A percentile compares a stretch with the other conserved stretches of the same genome.
Evolutionary conservation across 2,329 filamentous ascomycete genomes (phyloP).

Genomic region (Fusarium pininemorale): DNA sequence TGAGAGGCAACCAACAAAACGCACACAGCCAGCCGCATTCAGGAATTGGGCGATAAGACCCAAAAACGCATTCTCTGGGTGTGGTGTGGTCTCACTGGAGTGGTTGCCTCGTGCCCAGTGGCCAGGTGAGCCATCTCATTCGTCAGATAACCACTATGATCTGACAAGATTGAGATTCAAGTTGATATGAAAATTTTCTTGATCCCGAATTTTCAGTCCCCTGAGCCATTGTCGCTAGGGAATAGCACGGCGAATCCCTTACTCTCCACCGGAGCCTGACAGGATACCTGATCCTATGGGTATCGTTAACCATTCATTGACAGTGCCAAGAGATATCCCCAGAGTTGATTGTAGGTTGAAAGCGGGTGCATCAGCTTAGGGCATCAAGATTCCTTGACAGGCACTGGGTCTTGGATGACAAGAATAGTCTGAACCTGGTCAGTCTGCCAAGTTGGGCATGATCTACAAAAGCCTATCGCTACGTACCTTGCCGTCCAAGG

Average conservation of each 20-base stretch:
- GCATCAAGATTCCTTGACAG: slow-evolving; percentile 25
- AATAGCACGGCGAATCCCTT: slow-evolving; percentile 23
- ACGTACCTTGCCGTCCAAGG: slow-evolving; percentile 11
- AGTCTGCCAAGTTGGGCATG: slow-evolving; percentile 34
- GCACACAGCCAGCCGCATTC: slow-evolving; percentile 24
- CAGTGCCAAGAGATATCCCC: slow-evolving; percentile 44
- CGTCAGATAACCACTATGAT: slow-evolving; percentile 32
- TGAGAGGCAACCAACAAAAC: slow-evolving; percentile 31
- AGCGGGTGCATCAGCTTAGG: slow-evolving; percentile 23
- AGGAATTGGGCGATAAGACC: slow-evolving; percentile 25
- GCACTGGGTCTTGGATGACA: slow-evolving; percentile 14
- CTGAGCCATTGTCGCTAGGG: neutral
- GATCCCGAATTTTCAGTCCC: slow-evolving; percentile 11
- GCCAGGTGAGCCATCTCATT: slow-evolving; percentile 33
- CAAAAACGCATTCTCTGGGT: slow-evolving; percentile 2
- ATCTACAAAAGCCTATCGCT: slow-evolving; percentile 36
- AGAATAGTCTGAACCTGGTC: slow-evolving; percentile 31
- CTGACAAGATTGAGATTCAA: slow-evolving; percentile 30
- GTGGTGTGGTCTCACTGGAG: slow-evolving; percentile 18
- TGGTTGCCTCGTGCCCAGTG: slow-evolving; percentile 26
- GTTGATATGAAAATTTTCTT: slow-evolving; percentile 17
- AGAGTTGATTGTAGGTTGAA: slow-evolving; percentile 27
- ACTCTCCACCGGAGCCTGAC: slow-evolving; percentile 5
- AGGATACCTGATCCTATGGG: slow-evolving; percentile 19
- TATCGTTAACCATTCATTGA: slow-evolving; percentile 24